Percentiles rank a stretch among this genome's conserved stretches.
Conservation (phyloP, 129 eudicot genomes). For the Arctium minus region DNA sequence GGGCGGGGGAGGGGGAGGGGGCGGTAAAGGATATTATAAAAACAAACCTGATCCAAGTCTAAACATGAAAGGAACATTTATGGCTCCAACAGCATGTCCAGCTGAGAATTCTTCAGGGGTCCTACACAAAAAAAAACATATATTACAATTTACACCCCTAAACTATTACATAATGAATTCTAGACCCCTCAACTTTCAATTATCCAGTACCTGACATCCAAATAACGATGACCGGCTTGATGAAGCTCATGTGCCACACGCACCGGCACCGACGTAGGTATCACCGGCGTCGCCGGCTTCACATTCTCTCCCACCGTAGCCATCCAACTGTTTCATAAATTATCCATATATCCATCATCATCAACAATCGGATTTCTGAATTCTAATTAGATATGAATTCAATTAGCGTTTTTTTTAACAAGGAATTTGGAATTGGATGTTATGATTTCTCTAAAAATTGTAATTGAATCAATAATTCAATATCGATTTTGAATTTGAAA, state of each 20-base stretch:
- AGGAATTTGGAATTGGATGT: neutral
- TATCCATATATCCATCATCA: neutral
- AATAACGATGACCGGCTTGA: conserved; percentile 85
- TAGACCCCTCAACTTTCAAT: neutral
- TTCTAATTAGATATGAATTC: neutral
- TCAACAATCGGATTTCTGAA: neutral
- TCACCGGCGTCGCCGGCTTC: conserved; percentile 38
- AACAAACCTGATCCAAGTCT: conserved; percentile 70
- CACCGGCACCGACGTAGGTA: conserved; percentile 79
- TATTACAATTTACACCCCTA: neutral
- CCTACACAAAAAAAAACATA: conserved; percentile 27
- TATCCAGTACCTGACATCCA: conserved; percentile 66
- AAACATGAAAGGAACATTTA: conserved; percentile 67
- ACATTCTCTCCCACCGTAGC: conserved; percentile 43
- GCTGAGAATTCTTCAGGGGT: conserved; percentile 73
- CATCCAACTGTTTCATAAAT: conserved; percentile 40
- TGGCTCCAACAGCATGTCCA: conserved; percentile 84
- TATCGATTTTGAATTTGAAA: neutral
- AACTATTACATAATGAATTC: neutral
- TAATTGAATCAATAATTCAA: neutral
- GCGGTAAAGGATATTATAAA: neutral
- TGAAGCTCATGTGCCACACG: conserved; percentile 83
- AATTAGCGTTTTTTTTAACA: neutral
- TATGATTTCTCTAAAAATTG: neutral
- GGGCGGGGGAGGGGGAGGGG: too few relatives aligned